phyloP scores from a whole-genome alignment of 306 rosid species.

The Luffa acutangula region DNA sequence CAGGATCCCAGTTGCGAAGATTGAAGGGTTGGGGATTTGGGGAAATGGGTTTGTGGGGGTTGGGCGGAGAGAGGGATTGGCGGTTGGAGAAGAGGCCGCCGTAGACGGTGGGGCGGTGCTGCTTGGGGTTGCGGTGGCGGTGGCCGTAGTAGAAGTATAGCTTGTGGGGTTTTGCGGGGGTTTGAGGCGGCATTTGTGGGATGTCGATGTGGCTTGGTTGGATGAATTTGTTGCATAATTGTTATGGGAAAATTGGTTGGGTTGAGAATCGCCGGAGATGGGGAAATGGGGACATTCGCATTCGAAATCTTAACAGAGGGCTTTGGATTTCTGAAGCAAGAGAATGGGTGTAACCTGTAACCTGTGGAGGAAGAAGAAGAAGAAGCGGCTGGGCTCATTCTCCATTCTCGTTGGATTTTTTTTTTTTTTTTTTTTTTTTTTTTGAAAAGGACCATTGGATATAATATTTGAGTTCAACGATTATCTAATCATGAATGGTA shows the following conservation, averaged over 20 bases:
- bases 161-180: slow-evolving; percentile 27
- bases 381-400: too few relatives aligned
- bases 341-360: too few relatives aligned
- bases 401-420: too few relatives aligned
- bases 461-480: too few relatives aligned
- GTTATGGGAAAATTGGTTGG: background rate
- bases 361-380: too few relatives aligned
- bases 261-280: background rate
- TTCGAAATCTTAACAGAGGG: background rate
- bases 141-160: slow-evolving; percentile 57
- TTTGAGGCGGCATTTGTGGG: slow-evolving; percentile 46
- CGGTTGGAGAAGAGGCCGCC: slow-evolving; percentile 70
- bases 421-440: too few relatives aligned
- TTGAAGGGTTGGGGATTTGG: slow-evolving; percentile 22
- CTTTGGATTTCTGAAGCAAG: background rate
- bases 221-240: background rate
- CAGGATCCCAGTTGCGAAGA: slow-evolving; percentile 66
- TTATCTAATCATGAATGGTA: too few relatives aligned
- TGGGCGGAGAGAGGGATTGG: slow-evolving; percentile 15
- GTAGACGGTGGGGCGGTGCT: slow-evolving; percentile 58
- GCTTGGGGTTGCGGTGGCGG: slow-evolving; percentile 75
- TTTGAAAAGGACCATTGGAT: too few relatives aligned
- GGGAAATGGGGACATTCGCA: background rate
- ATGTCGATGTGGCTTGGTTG: background rate
- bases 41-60: slow-evolving; percentile 15